These are phyloP conservation scores for Rubia peregrina DNA, from an alignment of 305 asterid genomes.

Conservation along the genomic window DNA sequence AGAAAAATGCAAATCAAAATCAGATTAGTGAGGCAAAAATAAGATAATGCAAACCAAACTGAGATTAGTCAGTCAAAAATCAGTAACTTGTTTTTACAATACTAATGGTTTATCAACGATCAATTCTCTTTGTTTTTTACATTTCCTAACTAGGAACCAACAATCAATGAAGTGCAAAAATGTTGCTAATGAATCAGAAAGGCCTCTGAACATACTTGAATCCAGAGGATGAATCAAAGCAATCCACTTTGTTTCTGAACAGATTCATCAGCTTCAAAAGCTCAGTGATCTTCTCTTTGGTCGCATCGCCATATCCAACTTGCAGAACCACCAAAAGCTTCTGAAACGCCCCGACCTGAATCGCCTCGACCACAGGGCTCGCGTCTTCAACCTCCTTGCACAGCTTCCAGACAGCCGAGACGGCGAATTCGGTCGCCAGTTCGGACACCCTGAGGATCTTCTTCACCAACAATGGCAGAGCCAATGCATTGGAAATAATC, in stretches of 20 bases:
- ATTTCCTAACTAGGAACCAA: neutral
- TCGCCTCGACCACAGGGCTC: conserved; percentile 41
- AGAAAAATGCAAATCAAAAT: neutral
- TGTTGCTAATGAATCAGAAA: conserved; percentile 19
- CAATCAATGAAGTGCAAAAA: neutral
- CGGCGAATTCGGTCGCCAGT: conserved; percentile 39
- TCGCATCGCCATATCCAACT: conserved; percentile 53
- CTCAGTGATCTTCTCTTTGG: conserved; percentile 65
- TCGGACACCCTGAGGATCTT: conserved; percentile 61
- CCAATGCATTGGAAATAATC: conserved; percentile 37
- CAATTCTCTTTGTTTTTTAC: neutral
- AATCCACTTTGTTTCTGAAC: conserved; percentile 47
- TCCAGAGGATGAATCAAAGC: conserved; percentile 57
- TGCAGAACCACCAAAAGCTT: conserved; percentile 73
- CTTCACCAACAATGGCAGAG: conserved; percentile 60
- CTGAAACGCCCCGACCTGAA: conserved; percentile 65
- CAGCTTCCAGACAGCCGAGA: conserved; percentile 59
- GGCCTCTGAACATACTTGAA: conserved; percentile 54
- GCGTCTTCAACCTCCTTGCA: conserved; percentile 37
- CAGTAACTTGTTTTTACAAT: neutral
- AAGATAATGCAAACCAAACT: neutral
- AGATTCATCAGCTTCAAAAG: conserved; percentile 64
- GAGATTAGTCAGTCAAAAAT: neutral
- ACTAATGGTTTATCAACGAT: neutral
- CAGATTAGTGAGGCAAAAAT: neutral